These are phyloP conservation scores for Rhodotorula toruloides DNA, from an alignment of 768 basidiomycete genomes.

Conservation along the genomic window DNA sequence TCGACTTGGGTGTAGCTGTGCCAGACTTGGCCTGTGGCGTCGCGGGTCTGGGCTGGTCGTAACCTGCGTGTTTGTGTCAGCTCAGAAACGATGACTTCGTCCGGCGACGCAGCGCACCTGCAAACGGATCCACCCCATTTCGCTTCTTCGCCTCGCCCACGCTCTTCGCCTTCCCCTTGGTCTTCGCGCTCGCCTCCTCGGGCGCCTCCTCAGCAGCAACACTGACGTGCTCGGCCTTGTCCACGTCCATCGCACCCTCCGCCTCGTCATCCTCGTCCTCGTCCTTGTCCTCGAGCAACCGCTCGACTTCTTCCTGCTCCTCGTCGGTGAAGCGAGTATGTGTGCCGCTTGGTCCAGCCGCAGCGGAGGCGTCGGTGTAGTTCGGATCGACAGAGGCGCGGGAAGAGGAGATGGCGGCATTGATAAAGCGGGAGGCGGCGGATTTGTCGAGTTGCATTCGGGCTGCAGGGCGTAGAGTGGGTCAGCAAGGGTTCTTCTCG, in stretches of 20 bases:
- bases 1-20: neutral
- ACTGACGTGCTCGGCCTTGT: neutral
- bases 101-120: constrained; percentile 51
- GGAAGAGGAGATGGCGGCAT: constrained; percentile 43
- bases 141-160: constrained; percentile 40
- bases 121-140: constrained; percentile 60
- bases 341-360: constrained; percentile 15
- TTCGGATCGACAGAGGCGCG: constrained; percentile 21
- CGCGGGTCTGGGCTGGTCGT: constrained; percentile 32
- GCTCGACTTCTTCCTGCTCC: constrained; percentile 60
- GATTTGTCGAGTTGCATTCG: constrained; percentile 63
- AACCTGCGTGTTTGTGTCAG: constrained; percentile 1
- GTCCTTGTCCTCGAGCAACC: constrained; percentile 52
- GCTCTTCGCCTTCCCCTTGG: constrained; percentile 42
- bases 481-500: neutral
- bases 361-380: constrained; percentile 16
- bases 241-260: neutral
- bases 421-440: constrained; percentile 76
- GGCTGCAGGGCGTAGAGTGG: constrained; percentile 43
- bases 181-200: constrained; percentile 41
- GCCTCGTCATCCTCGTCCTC: constrained; percentile 14
- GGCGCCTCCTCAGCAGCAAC: neutral
- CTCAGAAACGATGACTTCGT: no score
- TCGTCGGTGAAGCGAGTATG: constrained; percentile 27
- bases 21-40: neutral